These are phyloP conservation scores for Aegilops longissima DNA, from an alignment of 176 grass and related monocot species.

Conservation along the genomic window DNA sequence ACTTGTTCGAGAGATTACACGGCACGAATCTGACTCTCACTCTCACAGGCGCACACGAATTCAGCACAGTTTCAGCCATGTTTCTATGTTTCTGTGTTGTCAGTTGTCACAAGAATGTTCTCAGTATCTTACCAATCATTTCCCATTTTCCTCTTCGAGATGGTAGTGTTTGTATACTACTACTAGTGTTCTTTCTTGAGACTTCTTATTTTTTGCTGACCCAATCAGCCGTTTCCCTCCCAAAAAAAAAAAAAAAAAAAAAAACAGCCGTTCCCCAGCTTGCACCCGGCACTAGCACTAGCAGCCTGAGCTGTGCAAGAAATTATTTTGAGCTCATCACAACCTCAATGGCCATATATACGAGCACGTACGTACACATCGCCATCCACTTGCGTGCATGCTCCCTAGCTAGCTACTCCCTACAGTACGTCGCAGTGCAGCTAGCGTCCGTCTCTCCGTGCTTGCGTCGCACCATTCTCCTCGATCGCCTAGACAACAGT, in stretches of 20 bases:
- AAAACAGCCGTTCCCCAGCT: background rate
- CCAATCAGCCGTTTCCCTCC: background rate
- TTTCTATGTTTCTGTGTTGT: background rate
- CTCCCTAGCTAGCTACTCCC: background rate
- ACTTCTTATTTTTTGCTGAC: background rate
- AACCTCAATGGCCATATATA: background rate
- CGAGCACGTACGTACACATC: background rate
- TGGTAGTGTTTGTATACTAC: background rate
- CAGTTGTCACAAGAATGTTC: background rate
- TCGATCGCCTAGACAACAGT: too few relatives aligned
- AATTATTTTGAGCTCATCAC: background rate
- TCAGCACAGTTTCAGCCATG: background rate
- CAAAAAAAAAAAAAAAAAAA: too few relatives aligned
- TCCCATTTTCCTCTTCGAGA: background rate
- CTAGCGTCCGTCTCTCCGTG: background rate
- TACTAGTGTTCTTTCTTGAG: background rate
- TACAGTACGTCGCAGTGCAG: background rate
- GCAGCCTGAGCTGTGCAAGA: constrained; percentile 32
- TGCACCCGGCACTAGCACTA: background rate
- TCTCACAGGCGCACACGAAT: background rate
- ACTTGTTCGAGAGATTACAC: background rate
- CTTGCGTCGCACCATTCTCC: background rate
- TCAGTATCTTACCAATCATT: background rate
- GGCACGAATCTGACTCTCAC: background rate
- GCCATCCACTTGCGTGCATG: background rate